phyloP scores from a whole-genome alignment of 495 filamentous ascomycete genomes.

The Podospora comata region DNA sequence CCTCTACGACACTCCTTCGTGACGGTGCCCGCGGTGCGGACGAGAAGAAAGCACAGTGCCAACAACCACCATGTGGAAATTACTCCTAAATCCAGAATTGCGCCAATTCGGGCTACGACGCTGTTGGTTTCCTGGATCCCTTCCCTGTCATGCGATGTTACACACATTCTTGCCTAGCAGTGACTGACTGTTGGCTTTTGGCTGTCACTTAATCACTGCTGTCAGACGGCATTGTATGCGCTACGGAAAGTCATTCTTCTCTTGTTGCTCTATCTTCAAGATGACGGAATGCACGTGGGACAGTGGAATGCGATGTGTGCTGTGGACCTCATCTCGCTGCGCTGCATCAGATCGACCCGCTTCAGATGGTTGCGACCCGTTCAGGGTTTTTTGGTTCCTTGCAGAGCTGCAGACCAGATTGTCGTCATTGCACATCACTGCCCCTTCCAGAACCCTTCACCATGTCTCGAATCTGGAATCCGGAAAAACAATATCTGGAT shows the following conservation, averaged over 20 bases:
- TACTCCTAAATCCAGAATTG: slow-evolving; percentile 5
- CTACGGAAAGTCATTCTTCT: background rate
- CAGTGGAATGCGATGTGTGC: slow-evolving; percentile 4
- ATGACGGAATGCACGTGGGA: slow-evolving; percentile 3
- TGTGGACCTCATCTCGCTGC: slow-evolving; percentile 5
- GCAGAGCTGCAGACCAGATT: background rate
- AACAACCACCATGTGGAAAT: slow-evolving; percentile 4
- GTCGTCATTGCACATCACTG: background rate
- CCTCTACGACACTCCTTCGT: background rate
- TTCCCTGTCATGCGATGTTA: background rate
- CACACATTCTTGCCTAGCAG: background rate
- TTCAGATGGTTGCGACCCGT: background rate
- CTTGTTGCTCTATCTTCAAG: background rate
- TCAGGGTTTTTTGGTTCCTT: background rate
- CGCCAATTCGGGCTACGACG: slow-evolving; percentile 5
- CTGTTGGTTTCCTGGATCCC: slow-evolving; percentile 3
- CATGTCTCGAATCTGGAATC: background rate
- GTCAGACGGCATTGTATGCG: slow-evolving; percentile 1
- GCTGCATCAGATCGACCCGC: background rate
- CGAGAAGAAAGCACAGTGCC: background rate
- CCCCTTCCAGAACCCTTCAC: background rate
- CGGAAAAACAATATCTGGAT: background rate
- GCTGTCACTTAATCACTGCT: slow-evolving; percentile 1
- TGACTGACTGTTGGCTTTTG: background rate
- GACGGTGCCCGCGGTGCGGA: background rate